Percentiles rank a stretch among this genome's conserved stretches.
These are phyloP conservation scores for Verbena officinalis DNA, from an alignment of 257 asterid species.

Conservation along the genomic window DNA sequence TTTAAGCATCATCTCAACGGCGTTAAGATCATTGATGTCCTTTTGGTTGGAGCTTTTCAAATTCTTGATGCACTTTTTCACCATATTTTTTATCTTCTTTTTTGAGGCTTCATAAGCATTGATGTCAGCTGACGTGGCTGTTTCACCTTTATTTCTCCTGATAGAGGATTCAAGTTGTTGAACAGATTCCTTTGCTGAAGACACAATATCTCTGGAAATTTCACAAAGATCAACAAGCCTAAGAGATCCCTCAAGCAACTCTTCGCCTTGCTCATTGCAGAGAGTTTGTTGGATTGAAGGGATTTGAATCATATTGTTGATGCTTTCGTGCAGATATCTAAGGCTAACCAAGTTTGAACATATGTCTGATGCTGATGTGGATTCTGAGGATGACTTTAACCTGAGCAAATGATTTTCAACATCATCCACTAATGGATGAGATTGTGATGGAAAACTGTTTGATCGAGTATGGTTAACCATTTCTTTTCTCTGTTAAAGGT, in stretches of 20 bases:
- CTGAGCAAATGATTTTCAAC: conserved; percentile 32
- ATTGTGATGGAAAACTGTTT: too few species aligned
- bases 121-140: conserved; percentile 27
- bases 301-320: conserved; percentile 39
- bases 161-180: conserved; percentile 37
- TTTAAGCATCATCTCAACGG: conserved; percentile 8
- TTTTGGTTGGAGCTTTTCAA: too few species aligned
- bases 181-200: conserved; percentile 29
- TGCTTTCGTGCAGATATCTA: conserved; percentile 31
- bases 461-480: conserved; percentile 43
- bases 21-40: too few species aligned
- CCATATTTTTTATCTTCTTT: too few species aligned
- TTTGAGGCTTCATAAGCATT: too few species aligned
- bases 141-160: conserved; percentile 32
- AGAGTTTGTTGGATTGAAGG: conserved; percentile 37
- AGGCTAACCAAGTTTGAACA: conserved; percentile 35
- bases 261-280: conserved; percentile 17
- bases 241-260: conserved; percentile 39
- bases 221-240: too few species aligned
- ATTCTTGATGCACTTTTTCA: conserved; percentile 35
- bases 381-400: conserved; percentile 28
- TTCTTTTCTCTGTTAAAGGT: conserved; percentile 12
- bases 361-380: conserved; percentile 14
- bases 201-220: conserved; percentile 24
- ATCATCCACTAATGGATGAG: too few species aligned